These are phyloP conservation scores for Phytomonas francai DNA, from an alignment of 208 protist species.

Conservation along the genomic window DNA sequence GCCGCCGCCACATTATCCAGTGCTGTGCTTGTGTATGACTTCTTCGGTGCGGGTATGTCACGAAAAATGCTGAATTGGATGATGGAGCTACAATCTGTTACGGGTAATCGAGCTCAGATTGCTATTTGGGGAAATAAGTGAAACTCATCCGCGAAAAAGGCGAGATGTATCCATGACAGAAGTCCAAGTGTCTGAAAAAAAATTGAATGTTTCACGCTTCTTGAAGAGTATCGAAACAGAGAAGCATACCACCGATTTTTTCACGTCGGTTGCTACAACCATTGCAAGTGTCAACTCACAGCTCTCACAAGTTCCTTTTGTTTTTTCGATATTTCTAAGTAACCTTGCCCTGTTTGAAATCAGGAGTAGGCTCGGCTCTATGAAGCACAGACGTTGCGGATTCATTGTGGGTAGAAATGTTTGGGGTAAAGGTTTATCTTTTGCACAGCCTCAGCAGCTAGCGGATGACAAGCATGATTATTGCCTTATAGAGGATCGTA, in stretches of 20 bases:
- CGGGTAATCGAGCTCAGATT: conserved; percentile 86
- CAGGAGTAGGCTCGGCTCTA: too few species aligned
- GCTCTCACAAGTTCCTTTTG: too few species aligned
- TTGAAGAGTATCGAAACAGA: conserved; percentile 64
- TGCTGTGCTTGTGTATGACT: conserved; percentile 94
- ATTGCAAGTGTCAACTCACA: conserved; percentile 8
- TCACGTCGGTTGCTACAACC: conserved; percentile 49
- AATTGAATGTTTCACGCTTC: conserved; percentile 56
- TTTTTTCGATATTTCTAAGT: too few species aligned
- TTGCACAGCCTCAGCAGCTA: neutral
- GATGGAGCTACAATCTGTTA: conserved; percentile 89
- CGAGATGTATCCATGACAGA: conserved; percentile 63
- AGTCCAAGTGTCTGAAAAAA: conserved; percentile 49
- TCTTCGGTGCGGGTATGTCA: conserved; percentile 91
- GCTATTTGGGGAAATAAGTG: conserved; percentile 93
- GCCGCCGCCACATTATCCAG: conserved; percentile 75
- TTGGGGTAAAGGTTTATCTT: neutral
- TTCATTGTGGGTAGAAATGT: neutral
- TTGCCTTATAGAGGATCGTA: neutral
- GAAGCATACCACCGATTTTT: conserved; percentile 53
- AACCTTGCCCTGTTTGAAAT: too few species aligned
- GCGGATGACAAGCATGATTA: neutral
- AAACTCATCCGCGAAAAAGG: conserved; percentile 61
- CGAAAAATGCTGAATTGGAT: conserved; percentile 93
- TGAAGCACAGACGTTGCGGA: neutral